Conservation (phyloP, 495 filamentous ascomycete species). For the Darksidea phi region DNA sequence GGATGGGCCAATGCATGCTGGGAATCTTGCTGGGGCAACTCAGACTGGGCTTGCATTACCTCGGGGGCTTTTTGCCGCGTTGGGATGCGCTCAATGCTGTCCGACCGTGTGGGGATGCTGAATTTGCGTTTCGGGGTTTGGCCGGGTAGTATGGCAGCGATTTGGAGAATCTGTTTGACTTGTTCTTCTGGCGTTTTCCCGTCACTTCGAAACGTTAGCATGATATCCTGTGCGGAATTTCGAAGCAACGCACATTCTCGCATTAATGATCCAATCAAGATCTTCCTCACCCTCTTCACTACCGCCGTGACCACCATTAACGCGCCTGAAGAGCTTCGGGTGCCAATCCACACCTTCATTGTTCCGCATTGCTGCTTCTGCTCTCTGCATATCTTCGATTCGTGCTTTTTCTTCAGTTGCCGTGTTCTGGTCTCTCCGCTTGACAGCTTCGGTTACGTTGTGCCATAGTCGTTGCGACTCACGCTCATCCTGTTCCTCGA, state of each 20-base stretch:
- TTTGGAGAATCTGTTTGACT: slow-evolving; percentile 77
- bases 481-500: slow-evolving; percentile 83
- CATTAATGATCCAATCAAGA: slow-evolving; percentile 93
- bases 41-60: no score
- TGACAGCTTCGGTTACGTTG: slow-evolving; percentile 75
- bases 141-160: slow-evolving; percentile 80
- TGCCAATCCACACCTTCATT: slow-evolving; percentile 87
- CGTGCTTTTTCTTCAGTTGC: slow-evolving; percentile 94
- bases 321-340: slow-evolving; percentile 75
- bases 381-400: slow-evolving; percentile 87
- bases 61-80: background rate
- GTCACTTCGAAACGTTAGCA: slow-evolving; percentile 52
- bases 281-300: slow-evolving; percentile 80
- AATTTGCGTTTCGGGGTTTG: slow-evolving; percentile 53
- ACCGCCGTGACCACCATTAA: slow-evolving; percentile 70
- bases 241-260: slow-evolving; percentile 61
- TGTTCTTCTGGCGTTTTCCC: slow-evolving; percentile 68
- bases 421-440: slow-evolving; percentile 76
- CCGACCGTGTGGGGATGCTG: slow-evolving; percentile 46
- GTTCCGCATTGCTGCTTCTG: slow-evolving; percentile 77
- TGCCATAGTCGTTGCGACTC: slow-evolving; percentile 89
- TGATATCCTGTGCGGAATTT: background rate
- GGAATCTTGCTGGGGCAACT: slow-evolving; percentile 30
- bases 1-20: slow-evolving; percentile 45
- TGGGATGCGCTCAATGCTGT: slow-evolving; percentile 33